A percentile compares a stretch with the other conserved stretches of the same genome.
Evolutionary conservation across 2,329 filamentous ascomycete species (phyloP).

Genomic region (Zymoseptoria brevis): DNA sequence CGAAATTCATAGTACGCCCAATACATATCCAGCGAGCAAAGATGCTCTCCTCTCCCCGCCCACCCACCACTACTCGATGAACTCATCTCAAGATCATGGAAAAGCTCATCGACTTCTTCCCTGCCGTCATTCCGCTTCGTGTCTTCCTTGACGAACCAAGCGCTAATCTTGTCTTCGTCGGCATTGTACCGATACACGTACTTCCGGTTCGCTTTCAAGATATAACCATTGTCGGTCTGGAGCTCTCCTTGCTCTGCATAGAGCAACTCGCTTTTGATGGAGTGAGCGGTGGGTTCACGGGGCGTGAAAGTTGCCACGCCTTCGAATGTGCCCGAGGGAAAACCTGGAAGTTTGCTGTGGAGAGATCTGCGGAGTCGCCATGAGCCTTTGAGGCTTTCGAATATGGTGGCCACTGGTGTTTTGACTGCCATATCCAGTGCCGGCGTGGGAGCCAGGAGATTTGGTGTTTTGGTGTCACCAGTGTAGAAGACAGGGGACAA

Average conservation of each 20-base stretch:
- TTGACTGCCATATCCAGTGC: conserved; percentile 10
- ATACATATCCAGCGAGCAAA: conserved; percentile 66
- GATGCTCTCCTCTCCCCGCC: conserved; percentile 58
- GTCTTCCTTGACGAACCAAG: conserved; percentile 69
- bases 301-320: conserved; percentile 30
- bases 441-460: neutral
- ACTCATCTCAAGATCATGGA: conserved; percentile 63
- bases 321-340: conserved; percentile 30
- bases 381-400: conserved; percentile 26
- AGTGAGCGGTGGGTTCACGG: conserved; percentile 22
- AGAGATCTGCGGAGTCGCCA: conserved; percentile 29
- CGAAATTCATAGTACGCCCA: conserved; percentile 61
- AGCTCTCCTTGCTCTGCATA: conserved; percentile 31
- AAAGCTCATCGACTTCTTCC: conserved; percentile 59
- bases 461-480: neutral
- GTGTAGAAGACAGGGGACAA: neutral
- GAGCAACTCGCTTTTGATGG: conserved; percentile 26
- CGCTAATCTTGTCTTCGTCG: conserved; percentile 54
- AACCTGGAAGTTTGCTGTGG: conserved; percentile 27
- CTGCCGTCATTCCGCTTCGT: conserved; percentile 35
- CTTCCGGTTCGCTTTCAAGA: conserved; percentile 55
- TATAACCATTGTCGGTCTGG: conserved; percentile 29
- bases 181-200: conserved; percentile 69
- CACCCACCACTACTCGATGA: conserved; percentile 37
- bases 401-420: conserved; percentile 23